phyloP scores from a whole-genome alignment of 345 rosid species.

The Arabidopsis thaliana region DNA sequence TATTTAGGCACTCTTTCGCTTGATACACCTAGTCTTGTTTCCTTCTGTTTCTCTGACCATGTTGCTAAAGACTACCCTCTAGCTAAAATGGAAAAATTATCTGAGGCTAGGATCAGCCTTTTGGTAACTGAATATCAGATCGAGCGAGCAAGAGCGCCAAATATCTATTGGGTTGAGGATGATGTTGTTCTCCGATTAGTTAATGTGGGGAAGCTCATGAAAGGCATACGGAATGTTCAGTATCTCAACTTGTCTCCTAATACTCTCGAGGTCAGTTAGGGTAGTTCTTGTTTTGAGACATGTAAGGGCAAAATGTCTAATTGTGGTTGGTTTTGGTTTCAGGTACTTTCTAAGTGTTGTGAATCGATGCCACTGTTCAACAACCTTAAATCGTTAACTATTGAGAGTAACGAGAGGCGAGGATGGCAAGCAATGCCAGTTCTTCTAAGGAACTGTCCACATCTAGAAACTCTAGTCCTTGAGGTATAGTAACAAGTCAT shows the following conservation, averaged over 20 bases:
- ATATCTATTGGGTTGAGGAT: background rate
- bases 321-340: background rate
- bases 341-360: slow-evolving; percentile 1
- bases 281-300: too few relatives aligned
- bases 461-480: background rate
- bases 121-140: background rate
- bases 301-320: too few relatives aligned
- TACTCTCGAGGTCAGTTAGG: slow-evolving; percentile 7
- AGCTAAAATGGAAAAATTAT: background rate
- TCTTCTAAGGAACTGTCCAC: slow-evolving; percentile 3
- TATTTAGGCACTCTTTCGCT: background rate
- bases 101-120: slow-evolving; percentile 16
- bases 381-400: background rate
- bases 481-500: background rate
- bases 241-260: background rate
- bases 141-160: background rate
- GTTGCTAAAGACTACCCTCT: background rate
- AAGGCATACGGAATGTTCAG: slow-evolving; percentile 5
- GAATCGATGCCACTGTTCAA: slow-evolving; percentile 8
- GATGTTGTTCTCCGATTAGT: background rate
- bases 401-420: background rate
- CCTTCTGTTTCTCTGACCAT: background rate
- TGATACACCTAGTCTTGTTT: slow-evolving; percentile 22
- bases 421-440: slow-evolving; percentile 20
- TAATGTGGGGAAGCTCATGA: background rate